Evolutionary conservation across 1,284 basidiomycete species (phyloP), one percentile per base, ranked within the genome.

Genomic region (Sparassis latifolia): DNA sequence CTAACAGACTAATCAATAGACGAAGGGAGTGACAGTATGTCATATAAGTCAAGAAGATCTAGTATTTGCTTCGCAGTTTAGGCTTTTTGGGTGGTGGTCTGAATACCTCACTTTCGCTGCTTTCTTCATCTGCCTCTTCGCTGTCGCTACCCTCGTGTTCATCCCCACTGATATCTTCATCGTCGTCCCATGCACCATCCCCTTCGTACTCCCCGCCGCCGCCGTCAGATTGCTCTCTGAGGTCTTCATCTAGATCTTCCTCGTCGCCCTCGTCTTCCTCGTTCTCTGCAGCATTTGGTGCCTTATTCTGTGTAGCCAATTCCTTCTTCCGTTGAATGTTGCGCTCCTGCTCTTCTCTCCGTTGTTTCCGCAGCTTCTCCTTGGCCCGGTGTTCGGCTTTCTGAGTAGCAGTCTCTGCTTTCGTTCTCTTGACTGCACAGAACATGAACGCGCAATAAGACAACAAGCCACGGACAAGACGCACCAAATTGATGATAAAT

Each of bases 401-500:
- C 54, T 86, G 81, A 10, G 74, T 75, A 29, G 75, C 71, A 20
- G 75, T 70, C 62, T 95, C 86, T 47, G 81, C 78, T 66, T 87
- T 89, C 33, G 86, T 76, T 68, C 91, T 94, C 72, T 89, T 88
- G 47, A 94, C 91, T 93, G 66, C 35, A 58, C 7, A 44, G 12
- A 42, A 43, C 45, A n/a, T 57, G 51, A 39, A 10, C 30, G 32
- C 55, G 27, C 53, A 35, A 50, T 50, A 47, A 33, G 12, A 10
- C 29, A 27, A 32, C 32, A 10, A 40, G 30, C 9, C 39, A 20
- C 42, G 10, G 33, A 42, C 35, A 43, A 42, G 1, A 7, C 85
- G 59, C 57, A 91, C 92, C 86, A 60, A 94, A 89, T 69, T 91
- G 86, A 66, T 97, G 95, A 72, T 88, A 95, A 42, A 97, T 85